phyloP scores from a whole-genome alignment of 495 filamentous ascomycete genomes.

The Penicillium arizonense region DNA sequence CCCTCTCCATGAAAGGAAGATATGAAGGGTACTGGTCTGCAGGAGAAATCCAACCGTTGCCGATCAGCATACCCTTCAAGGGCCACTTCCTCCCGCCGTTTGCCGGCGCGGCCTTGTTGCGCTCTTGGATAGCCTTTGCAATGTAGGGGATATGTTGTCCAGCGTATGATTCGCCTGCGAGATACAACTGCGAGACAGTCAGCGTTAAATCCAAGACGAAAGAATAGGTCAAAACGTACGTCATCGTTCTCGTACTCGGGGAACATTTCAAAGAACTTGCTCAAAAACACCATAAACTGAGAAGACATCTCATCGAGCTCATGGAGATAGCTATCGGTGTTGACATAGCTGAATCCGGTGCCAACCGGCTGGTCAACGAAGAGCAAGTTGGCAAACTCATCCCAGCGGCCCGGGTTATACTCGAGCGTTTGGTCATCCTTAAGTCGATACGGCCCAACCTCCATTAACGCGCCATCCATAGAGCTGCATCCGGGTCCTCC shows the following conservation, averaged over 20 bases:
- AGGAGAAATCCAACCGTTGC: conserved; percentile 96
- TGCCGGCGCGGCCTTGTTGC: conserved; percentile 54
- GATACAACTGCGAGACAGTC: conserved; percentile 67
- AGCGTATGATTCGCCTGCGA: conserved; percentile 94
- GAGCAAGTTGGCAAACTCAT: conserved; percentile 93
- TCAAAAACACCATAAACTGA: conserved; percentile 84
- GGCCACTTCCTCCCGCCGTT: conserved; percentile 59
- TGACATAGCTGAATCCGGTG: conserved; percentile 92
- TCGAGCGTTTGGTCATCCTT: conserved; percentile 70
- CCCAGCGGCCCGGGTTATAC: conserved; percentile 91
- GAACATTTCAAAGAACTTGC: conserved; percentile 86
- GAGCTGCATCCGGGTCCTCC: conserved; percentile 96
- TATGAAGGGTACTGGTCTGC: conserved; percentile 89
- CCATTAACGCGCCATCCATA: conserved; percentile 97
- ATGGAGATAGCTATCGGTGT: conserved; percentile 78
- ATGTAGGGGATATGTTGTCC: conserved; percentile 98
- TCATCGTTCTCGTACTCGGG: conserved; percentile 92
- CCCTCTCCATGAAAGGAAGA: conserved; percentile 71
- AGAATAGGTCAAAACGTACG: conserved; percentile 52
- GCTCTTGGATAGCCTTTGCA: conserved; percentile 79
- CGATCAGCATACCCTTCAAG: conserved; percentile 84
- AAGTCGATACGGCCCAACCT: conserved; percentile 89
- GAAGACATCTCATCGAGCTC: conserved; percentile 86
- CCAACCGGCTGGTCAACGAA: conserved; percentile 98
- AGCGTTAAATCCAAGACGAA: conserved; percentile 17